A percentile compares a stretch with the other conserved stretches of the same genome.
These are phyloP conservation scores for Toxoplasma gondii DNA, from an alignment of 169 alveolate species.

Conservation along the genomic window DNA sequence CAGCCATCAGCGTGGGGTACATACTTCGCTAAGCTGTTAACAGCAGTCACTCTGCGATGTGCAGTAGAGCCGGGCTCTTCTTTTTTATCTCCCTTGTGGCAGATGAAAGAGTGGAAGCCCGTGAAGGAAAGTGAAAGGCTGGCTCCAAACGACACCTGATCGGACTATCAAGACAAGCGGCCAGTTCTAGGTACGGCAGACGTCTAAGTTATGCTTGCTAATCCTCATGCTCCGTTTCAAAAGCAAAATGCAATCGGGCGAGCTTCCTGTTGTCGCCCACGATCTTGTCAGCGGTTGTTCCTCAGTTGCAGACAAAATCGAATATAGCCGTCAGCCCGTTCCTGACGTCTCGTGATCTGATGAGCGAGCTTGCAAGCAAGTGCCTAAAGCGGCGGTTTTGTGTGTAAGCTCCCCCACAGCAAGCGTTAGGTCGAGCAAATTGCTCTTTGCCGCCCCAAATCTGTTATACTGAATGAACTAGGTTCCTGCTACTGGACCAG, in stretches of 20 bases:
- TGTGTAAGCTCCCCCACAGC: too few species aligned
- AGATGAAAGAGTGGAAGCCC: constrained; percentile 44
- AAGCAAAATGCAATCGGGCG: background rate
- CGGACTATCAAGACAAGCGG: background rate
- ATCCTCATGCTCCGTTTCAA: background rate
- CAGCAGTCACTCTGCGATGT: too few species aligned
- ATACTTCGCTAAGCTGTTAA: too few species aligned
- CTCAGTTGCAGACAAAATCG: background rate
- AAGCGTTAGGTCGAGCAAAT: too few species aligned
- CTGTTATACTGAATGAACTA: too few species aligned
- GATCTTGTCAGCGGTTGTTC: background rate
- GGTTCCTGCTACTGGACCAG: too few species aligned
- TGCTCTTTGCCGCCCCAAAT: too few species aligned
- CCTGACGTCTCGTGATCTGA: too few species aligned
- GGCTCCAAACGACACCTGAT: constrained; percentile 40
- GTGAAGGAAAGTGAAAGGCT: constrained; percentile 32
- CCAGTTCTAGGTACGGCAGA: background rate
- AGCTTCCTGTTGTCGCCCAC: background rate
- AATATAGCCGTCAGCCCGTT: background rate
- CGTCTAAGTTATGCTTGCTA: background rate
- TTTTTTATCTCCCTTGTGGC: background rate
- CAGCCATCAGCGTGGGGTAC: too few species aligned
- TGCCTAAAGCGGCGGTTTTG: too few species aligned
- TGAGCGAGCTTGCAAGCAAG: too few species aligned
- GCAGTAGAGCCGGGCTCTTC: background rate